Percentiles rank a stretch among this genome's conserved stretches.
Conservation (phyloP, 129 eudicot genomes). For the Saposhnikovia divaricata region DNA sequence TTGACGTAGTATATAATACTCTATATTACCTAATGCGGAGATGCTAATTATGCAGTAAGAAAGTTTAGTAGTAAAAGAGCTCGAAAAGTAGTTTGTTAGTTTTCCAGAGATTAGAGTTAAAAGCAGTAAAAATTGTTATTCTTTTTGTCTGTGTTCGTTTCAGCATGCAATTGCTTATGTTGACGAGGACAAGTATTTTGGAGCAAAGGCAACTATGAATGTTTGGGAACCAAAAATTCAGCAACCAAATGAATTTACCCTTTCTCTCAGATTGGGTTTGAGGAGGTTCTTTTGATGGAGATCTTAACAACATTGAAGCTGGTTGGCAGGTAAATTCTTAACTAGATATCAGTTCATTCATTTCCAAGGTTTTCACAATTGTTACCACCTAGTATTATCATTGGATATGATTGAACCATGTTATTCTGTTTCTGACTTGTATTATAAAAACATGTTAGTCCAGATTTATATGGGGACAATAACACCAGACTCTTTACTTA, state of each 20-base stretch:
- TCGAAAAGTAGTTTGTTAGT: not conserved
- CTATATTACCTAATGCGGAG: too few relatives aligned
- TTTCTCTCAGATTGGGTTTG: constrained; percentile 82
- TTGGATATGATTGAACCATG: constrained; percentile 1
- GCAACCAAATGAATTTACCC: constrained; percentile 75
- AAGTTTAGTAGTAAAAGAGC: not conserved
- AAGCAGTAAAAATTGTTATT: too few relatives aligned
- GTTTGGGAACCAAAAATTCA: constrained; percentile 88
- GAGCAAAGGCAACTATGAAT: constrained; percentile 90
- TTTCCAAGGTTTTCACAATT: not conserved
- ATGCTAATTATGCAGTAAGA: too few relatives aligned
- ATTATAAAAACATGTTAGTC: constrained; percentile 51
- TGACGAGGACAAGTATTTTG: constrained; percentile 59
- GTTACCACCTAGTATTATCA: not conserved
- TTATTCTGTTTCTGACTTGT: constrained; percentile 4
- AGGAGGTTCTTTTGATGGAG: constrained; percentile 81
- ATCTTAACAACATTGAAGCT: constrained; percentile 91
- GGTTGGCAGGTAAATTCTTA: constrained; percentile 70
- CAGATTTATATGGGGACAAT: constrained; percentile 80
- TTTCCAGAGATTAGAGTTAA: too few relatives aligned
- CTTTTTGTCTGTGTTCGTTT: constrained; percentile 3
- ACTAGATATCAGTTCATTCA: not conserved
- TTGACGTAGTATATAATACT: too few relatives aligned
- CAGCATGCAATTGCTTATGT: constrained; percentile 91
- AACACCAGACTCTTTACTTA: constrained; percentile 89